phyloP scores from a whole-genome alignment of 2,329 filamentous ascomycete genomes.

The Pseudopyricularia javanii region DNA sequence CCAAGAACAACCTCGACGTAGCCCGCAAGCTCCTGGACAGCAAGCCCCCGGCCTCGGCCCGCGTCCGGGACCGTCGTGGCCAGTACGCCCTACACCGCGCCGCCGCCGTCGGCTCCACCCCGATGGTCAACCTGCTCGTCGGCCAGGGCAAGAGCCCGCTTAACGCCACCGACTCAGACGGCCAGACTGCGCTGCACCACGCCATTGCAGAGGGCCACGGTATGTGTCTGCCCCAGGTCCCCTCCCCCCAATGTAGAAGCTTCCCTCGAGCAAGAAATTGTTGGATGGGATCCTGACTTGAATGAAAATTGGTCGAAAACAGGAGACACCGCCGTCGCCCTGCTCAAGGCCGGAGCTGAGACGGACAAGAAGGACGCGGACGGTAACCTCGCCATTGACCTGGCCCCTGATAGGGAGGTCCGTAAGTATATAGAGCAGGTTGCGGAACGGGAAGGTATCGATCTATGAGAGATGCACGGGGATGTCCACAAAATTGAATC shows the following conservation, averaged over 20 bases:
- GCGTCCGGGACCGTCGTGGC: slow-evolving; percentile 75
- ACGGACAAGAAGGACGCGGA: slow-evolving; percentile 62
- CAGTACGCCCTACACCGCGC: slow-evolving; percentile 87
- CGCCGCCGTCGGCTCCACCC: slow-evolving; percentile 78
- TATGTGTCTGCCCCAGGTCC: no score
- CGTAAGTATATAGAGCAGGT: slow-evolving; percentile 64
- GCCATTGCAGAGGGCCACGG: slow-evolving; percentile 65
- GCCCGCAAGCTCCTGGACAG: slow-evolving; percentile 65
- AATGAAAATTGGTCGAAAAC: no score
- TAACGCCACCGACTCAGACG: slow-evolving; percentile 70
- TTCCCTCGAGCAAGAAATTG: no score
- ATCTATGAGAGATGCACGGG: slow-evolving; percentile 17
- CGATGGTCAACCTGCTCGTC: slow-evolving; percentile 71
- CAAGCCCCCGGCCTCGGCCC: slow-evolving; percentile 58
- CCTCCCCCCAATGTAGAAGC: no score
- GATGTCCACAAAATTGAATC: not conserved
- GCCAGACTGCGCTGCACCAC: slow-evolving; percentile 84
- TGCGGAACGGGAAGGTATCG: slow-evolving; percentile 77
- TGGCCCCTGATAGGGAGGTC: slow-evolving; percentile 78
- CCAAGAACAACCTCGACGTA: slow-evolving; percentile 76
- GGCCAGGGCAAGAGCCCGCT: slow-evolving; percentile 61
- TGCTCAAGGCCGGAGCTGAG: slow-evolving; percentile 79
- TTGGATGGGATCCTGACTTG: no score
- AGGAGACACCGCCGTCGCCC: slow-evolving; percentile 69
- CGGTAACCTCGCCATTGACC: slow-evolving; percentile 60